These are phyloP conservation scores for Aspergillus aculeatinus DNA, from an alignment of 2,329 filamentous ascomycete species.

Conservation along the genomic window DNA sequence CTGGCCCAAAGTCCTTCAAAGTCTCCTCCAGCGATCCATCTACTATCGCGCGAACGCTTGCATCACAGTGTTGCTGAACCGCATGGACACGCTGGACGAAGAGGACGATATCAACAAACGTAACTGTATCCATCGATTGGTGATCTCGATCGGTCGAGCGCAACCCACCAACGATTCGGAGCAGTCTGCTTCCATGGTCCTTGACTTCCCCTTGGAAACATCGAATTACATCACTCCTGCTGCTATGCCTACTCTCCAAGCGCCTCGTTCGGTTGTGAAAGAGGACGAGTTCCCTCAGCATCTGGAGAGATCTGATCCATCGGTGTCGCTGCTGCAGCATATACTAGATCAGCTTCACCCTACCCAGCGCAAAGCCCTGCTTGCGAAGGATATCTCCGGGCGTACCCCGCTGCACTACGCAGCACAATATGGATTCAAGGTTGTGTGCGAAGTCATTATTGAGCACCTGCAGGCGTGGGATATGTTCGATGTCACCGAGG, in stretches of 20 bases:
- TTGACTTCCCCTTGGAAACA: conserved; percentile 53
- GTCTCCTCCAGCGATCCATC: conserved; percentile 51
- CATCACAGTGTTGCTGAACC: conserved; percentile 68
- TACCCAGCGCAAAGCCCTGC: conserved; percentile 66
- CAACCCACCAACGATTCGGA: conserved; percentile 57
- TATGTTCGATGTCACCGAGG: conserved; percentile 78
- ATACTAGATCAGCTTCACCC: conserved; percentile 67
- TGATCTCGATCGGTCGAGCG: conserved; percentile 85
- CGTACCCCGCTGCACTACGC: conserved; percentile 89
- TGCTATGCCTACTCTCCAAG: conserved; percentile 63
- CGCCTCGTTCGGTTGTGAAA: conserved; percentile 62
- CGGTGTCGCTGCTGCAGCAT: conserved; percentile 65
- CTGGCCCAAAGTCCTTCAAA: conserved; percentile 59
- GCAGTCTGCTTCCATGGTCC: conserved; percentile 53
- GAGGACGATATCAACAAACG: conserved; percentile 90
- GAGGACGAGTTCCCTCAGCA: conserved; percentile 64
- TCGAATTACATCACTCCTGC: conserved; percentile 79
- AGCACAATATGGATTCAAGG: conserved; percentile 88
- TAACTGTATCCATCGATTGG: conserved; percentile 87
- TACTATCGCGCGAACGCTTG: conserved; percentile 72
- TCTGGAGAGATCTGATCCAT: conserved; percentile 68
- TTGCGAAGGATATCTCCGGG: conserved; percentile 72
- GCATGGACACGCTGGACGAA: conserved; percentile 73
- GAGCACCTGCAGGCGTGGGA: conserved; percentile 85
- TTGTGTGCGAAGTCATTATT: conserved; percentile 86